Evolutionary conservation across 345 rosid genomes (phyloP), one percentile per base, ranked within the genome.

Genomic region (Mallotus nudiflorus): DNA sequence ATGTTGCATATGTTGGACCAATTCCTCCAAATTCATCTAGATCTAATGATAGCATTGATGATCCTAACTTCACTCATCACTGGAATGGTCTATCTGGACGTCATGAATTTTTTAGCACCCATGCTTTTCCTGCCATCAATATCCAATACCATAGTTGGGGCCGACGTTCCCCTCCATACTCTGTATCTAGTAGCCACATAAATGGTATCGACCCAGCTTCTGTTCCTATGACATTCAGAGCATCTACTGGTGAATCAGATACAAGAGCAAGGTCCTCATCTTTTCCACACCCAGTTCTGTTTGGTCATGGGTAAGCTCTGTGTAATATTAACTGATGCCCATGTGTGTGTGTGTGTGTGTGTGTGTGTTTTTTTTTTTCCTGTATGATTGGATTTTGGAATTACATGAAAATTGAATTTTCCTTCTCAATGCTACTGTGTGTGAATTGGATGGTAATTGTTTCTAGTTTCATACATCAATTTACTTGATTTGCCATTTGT

Each of bases 1-100:
- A 85, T 76, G 79, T 84, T 66, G 83, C 91, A 14, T 85, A 80
- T 58, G 68, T 83, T 42, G 87, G 85, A 70, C 83, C 88, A 18
- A 56, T 73, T 65, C 82, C 89, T 42, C 78, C 78, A 2, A 58
- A 84, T 61, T 67, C 86, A 49, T 72, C 85, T 24, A 82, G 82
- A 73, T 45, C 82, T 61, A 71, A 64, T 72, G 86, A 83, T 57
- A 74, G 62, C 66, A 65, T 66, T 70, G 81, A 80, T 65, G 85
- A 73, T 77, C 56, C 78, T 18, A 83, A 73, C 65, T 62, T 77
- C 66, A 83, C 77, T 69, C 80, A 75, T 70, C 86, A 84, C 52
- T 87, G 90, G 91, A 87, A 72, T 62, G 81, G 77, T 72, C 78
- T 70, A 69, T 74, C 84, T 20, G 77, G 81, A 58, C 82, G 67